A percentile compares a stretch with the other conserved stretches of the same genome.
Conservation (phyloP, 352 stramenopile genomes). For the Phytophthora palmivora region DNA sequence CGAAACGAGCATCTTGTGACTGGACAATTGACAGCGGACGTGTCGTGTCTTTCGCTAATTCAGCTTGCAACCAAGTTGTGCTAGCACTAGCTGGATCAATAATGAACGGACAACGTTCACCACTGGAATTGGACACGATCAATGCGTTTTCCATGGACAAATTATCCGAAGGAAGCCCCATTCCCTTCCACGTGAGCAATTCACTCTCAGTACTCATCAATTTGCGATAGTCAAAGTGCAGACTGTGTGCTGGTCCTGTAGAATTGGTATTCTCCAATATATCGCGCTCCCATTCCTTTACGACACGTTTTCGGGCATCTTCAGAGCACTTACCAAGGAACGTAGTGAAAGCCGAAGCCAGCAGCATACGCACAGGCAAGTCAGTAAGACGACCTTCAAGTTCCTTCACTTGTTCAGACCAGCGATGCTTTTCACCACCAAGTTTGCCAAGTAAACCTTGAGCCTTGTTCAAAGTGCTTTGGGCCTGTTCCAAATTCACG, state of each 20-base stretch:
- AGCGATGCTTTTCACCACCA: slow-evolving; percentile 91
- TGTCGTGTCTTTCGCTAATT: slow-evolving; percentile 87
- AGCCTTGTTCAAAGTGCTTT: slow-evolving; percentile 93
- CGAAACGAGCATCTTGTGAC: slow-evolving; percentile 88
- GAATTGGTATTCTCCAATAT: slow-evolving; percentile 52
- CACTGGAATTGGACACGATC: slow-evolving; percentile 83
- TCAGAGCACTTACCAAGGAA: slow-evolving; percentile 94
- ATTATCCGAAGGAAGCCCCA: slow-evolving; percentile 92
- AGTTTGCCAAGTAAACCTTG: slow-evolving; percentile 92
- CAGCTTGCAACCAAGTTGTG: slow-evolving; percentile 90
- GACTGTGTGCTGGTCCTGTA: slow-evolving; percentile 27
- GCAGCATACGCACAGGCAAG: slow-evolving; percentile 90
- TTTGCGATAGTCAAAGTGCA: slow-evolving; percentile 86
- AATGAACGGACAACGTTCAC: slow-evolving; percentile 92
- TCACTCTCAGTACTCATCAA: slow-evolving; percentile 93
- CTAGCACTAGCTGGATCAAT: slow-evolving; percentile 93
- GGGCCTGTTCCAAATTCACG: slow-evolving; percentile 85
- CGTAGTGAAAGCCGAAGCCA: slow-evolving; percentile 93
- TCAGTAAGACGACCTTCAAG: slow-evolving; percentile 80
- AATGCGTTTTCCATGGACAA: slow-evolving; percentile 96
- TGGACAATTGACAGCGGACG: slow-evolving; percentile 90
- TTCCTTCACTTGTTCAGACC: slow-evolving; percentile 91
- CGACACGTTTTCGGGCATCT: slow-evolving; percentile 75
- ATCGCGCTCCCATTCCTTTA: slow-evolving; percentile 84
- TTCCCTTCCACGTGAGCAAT: slow-evolving; percentile 93